These are phyloP conservation scores for Prototheca wickerhamii DNA, from an alignment of 163 green algal species.

Conservation along the genomic window DNA sequence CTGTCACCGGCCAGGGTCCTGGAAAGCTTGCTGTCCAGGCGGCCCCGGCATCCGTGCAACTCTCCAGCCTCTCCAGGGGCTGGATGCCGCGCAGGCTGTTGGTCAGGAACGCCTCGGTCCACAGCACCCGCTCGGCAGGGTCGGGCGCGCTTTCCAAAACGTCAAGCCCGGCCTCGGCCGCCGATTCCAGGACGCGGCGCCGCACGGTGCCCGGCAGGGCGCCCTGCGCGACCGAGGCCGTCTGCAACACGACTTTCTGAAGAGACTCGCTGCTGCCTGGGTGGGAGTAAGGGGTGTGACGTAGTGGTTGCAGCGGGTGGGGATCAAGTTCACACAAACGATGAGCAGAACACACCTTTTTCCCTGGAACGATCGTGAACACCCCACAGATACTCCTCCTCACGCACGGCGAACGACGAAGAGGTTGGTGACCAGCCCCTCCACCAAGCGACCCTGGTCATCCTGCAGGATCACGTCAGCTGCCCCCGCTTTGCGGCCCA, in stretches of 20 bases:
- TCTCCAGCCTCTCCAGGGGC: slow-evolving; percentile 5
- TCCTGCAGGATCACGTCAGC: slow-evolving; percentile 21
- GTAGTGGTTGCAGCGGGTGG: no score
- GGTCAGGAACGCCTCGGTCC: slow-evolving; percentile 34
- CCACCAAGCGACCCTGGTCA: slow-evolving; percentile 13
- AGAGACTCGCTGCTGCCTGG: no score
- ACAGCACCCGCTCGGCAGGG: background rate
- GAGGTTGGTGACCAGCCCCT: slow-evolving; percentile 32
- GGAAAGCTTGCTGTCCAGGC: background rate
- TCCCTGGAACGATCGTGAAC: no score
- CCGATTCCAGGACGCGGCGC: slow-evolving; percentile 14
- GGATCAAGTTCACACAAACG: no score
- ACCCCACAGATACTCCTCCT: background rate
- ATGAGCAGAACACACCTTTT: no score
- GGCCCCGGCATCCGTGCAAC: background rate
- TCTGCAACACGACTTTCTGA: slow-evolving; percentile 12
- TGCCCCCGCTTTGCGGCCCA: background rate
- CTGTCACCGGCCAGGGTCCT: background rate
- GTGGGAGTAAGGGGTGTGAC: no score
- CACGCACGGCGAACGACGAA: slow-evolving; percentile 27
- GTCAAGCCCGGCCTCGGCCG: background rate
- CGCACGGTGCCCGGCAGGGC: slow-evolving; percentile 25
- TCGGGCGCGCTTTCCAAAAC: slow-evolving; percentile 10
- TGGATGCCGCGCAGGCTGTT: slow-evolving; percentile 21
- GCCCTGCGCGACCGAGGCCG: slow-evolving; percentile 10